These are phyloP conservation scores for Acer negundo DNA, from an alignment of 345 rosid genomes.

Conservation along the genomic window DNA sequence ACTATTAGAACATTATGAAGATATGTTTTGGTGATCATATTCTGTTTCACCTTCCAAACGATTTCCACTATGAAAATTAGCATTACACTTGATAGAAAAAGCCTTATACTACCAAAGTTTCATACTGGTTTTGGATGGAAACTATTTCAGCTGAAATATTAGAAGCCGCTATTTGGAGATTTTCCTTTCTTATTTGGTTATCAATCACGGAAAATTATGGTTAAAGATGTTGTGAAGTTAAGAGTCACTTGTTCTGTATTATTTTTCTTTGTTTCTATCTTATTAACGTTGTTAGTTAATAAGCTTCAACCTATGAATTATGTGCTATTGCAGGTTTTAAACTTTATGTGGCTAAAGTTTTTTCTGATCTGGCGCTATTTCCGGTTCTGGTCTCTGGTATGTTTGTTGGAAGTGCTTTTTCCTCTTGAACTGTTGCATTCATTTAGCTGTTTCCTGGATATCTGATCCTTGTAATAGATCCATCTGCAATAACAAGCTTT, in stretches of 20 bases:
- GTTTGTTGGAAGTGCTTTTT: not conserved
- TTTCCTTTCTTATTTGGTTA: not conserved
- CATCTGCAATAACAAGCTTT: constrained; percentile 3
- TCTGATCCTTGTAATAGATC: constrained; percentile 7
- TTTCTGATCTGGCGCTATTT: constrained; percentile 95
- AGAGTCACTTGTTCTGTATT: not conserved
- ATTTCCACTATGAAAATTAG: not conserved
- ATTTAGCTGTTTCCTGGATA: not conserved
- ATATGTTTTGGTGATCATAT: not conserved
- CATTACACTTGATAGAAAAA: not conserved
- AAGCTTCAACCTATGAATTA: not conserved
- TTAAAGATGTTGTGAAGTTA: not conserved
- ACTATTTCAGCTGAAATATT: not conserved
- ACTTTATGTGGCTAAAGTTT: constrained; percentile 98
- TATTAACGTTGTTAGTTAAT: not conserved
- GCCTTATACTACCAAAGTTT: not conserved
- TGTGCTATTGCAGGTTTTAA: constrained; percentile 68
- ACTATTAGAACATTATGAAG: not conserved
- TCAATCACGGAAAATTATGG: not conserved
- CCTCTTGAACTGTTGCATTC: constrained; percentile 8
- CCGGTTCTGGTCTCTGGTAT: constrained; percentile 96
- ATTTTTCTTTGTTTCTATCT: not conserved
- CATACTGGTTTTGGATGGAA: not conserved
- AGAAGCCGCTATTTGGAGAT: not conserved
- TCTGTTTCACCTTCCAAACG: not conserved